Evolutionary conservation across 1,139 yeast genomes (phyloP).

Genomic region (Candida sp.): DNA sequence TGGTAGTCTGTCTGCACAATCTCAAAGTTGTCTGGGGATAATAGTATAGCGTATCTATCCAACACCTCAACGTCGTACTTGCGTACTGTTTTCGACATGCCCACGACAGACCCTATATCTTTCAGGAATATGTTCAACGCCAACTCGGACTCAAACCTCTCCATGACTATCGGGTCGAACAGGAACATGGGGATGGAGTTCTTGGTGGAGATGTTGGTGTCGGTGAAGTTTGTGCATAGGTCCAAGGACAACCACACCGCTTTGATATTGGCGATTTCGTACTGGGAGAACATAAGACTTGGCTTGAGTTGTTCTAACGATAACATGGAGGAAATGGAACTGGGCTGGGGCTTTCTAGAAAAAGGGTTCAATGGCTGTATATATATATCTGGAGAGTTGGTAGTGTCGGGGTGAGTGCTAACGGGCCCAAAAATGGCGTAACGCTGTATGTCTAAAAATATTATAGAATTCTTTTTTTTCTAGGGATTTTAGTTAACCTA

Average conservation of each 20-base stretch:
- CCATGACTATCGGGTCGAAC: not conserved
- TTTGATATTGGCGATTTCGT: slow-evolving; percentile 17
- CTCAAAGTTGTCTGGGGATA: slow-evolving; percentile 12
- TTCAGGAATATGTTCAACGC: not conserved
- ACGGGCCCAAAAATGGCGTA: too few species aligned
- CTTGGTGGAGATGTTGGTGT: not conserved
- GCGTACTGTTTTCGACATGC: not conserved
- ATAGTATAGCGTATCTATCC: not conserved
- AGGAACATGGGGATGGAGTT: not conserved
- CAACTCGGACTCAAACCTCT: slow-evolving; percentile 2
- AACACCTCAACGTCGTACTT: not conserved
- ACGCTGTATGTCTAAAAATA: too few species aligned
- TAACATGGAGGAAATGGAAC: not conserved
- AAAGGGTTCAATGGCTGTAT: not conserved
- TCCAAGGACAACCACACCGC: slow-evolving; percentile 19
- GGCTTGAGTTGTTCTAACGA: slow-evolving; percentile 2
- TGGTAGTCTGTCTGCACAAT: slow-evolving; percentile 20
- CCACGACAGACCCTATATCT: too few species aligned
- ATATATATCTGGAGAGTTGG: not conserved
- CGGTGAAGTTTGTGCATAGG: slow-evolving; percentile 4
- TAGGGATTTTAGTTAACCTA: not conserved
- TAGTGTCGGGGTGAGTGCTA: too few species aligned
- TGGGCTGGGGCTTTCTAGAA: not conserved
- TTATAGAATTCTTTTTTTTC: too few species aligned
- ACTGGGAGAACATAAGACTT: slow-evolving; percentile 15